Evolutionary conservation across 1,284 basidiomycete genomes (phyloP).

Genomic region (Ustilago loliicola): DNA sequence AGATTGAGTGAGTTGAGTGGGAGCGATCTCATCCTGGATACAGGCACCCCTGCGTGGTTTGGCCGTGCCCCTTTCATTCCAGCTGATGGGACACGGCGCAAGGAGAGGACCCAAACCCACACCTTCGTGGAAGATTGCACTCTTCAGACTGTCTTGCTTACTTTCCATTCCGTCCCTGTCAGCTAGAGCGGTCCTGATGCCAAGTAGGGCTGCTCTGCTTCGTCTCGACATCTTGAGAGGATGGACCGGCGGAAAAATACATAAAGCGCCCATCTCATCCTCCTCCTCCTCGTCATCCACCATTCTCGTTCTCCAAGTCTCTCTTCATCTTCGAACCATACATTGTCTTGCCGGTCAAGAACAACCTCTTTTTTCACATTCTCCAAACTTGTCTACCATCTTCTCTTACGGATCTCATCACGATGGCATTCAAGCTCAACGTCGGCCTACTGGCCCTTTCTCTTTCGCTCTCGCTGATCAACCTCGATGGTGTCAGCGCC

Average conservation of each 20-base stretch:
- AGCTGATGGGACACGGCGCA: neutral
- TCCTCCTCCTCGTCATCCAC: neutral
- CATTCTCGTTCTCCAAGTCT: neutral
- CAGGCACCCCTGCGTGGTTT: neutral
- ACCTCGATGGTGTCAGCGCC: slow-evolving; percentile 34
- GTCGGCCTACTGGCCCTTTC: slow-evolving; percentile 35
- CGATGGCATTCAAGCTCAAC: slow-evolving; percentile 38
- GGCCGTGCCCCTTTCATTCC: neutral
- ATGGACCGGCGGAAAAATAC: neutral
- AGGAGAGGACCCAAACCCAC: neutral
- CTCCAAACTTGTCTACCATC: neutral
- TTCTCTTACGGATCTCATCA: neutral
- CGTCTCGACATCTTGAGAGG: neutral
- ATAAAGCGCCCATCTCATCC: neutral
- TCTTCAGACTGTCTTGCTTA: neutral
- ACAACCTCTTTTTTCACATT: neutral
- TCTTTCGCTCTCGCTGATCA: slow-evolving; percentile 29
- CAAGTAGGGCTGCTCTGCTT: too few relatives aligned
- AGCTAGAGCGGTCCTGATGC: too few relatives aligned
- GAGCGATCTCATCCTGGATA: neutral
- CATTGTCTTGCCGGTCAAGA: slow-evolving; percentile 19
- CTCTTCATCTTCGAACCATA: neutral
- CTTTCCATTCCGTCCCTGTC: neutral
- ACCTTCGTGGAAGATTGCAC: neutral
- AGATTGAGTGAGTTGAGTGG: neutral